Evolutionary conservation across 176 grass and related monocot species (phyloP), one percentile per base, ranked within the genome.

Genomic region (Aegilops bicornis): DNA sequence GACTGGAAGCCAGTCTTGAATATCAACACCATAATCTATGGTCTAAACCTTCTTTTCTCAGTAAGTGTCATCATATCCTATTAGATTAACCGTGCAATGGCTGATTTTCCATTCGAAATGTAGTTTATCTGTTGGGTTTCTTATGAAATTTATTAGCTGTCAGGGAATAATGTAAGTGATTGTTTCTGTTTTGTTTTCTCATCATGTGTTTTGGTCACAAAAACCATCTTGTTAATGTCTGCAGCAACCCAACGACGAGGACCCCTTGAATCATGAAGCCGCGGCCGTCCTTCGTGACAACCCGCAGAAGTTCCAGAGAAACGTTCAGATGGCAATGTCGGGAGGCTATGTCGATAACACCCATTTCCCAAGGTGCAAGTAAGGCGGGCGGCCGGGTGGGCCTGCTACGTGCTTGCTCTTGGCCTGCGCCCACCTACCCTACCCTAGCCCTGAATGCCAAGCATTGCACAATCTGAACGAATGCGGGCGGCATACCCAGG

Each of bases 241-340:
- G 48, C 73, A 97, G 94, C 91, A 97, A 97, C 92, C 94, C 16
- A 97, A 94, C 31, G 91, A 97, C 11, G 91, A 94, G 85, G 94
- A 97, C 29, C 94, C 94, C 15, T 85, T 94, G 63, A 92, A 97
- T 84, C 88, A 94, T 31, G 91, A 96, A 3, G 94, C 94, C 7
- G 94, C 89, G 10, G 79, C 82, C 15, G 91, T 97, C 63, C 85
- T 92, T 33, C 88, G 91, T 5, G 83, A 94, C 30, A 93, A 94
- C 79, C 91, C 94, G 5, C 84, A 88, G 66, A 88, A 90, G 91
- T 97, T 97, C 22, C 91, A 88, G 91, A 82, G 78, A 74, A 97
- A 94, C 82, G 94, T 94, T 3, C 79, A 80, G 78, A 87, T 83
- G 86, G 94, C 94, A 2, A 94, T 97, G 89, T 87, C 82, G 59